These are phyloP conservation scores for Cladosporium austrohemisphaericum DNA, from an alignment of 2,329 filamentous ascomycete genomes.

Conservation along the genomic window DNA sequence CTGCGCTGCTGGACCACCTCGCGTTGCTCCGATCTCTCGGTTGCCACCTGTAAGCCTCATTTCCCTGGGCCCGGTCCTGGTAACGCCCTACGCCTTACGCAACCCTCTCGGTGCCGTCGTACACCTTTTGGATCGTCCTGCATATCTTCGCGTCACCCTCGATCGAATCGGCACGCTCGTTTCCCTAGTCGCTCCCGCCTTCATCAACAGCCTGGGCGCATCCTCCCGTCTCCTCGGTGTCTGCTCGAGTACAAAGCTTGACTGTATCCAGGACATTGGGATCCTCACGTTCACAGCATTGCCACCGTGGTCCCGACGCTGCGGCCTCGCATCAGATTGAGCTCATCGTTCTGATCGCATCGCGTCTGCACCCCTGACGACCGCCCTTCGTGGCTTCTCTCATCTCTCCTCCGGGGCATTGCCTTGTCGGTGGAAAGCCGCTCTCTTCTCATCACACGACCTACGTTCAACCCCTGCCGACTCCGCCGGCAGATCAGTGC, in stretches of 20 bases:
- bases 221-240: slow-evolving; percentile 27
- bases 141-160: slow-evolving; percentile 41
- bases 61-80: slow-evolving; percentile 33
- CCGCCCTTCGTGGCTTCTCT: slow-evolving; percentile 33
- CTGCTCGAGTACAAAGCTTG: slow-evolving; percentile 36
- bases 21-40: slow-evolving; percentile 34
- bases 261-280: slow-evolving; percentile 30
- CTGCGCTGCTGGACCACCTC: slow-evolving; percentile 32
- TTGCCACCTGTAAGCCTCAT: slow-evolving; percentile 35
- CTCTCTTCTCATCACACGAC: slow-evolving; percentile 21
- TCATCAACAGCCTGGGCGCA: slow-evolving; percentile 23
- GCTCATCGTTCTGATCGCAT: slow-evolving; percentile 11
- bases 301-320: slow-evolving; percentile 21
- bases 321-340: slow-evolving; percentile 13
- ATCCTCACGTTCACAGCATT: slow-evolving; percentile 25
- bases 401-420: slow-evolving; percentile 27
- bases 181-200: slow-evolving; percentile 20
- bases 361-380: slow-evolving; percentile 17
- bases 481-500: slow-evolving; percentile 28
- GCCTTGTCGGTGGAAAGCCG: slow-evolving; percentile 27
- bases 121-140: slow-evolving; percentile 42
- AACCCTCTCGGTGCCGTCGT: slow-evolving; percentile 40
- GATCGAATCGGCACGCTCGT: slow-evolving; percentile 25
- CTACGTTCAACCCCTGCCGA: slow-evolving; percentile 28
- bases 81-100: slow-evolving; percentile 34